Conservation (phyloP, 139 green algal species). For the Micractinium conductrix region DNA sequence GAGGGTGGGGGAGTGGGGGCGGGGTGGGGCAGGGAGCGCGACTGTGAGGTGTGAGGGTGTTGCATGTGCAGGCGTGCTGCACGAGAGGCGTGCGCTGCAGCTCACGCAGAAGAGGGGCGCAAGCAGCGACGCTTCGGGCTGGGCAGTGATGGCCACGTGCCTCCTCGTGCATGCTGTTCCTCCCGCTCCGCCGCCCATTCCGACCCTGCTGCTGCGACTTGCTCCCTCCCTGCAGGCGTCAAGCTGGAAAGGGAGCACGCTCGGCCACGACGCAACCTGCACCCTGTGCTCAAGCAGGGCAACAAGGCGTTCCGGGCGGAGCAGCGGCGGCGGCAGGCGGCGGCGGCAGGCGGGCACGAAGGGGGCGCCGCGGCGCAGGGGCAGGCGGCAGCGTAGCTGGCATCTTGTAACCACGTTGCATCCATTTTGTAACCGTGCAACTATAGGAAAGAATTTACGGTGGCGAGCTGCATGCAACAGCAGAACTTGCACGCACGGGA, state of each 20-base stretch:
- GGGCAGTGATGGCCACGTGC: too few relatives aligned
- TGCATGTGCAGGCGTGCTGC: background rate
- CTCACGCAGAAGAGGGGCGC: too few relatives aligned
- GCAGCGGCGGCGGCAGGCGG: constrained; percentile 11
- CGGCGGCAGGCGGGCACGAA: background rate
- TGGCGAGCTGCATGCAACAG: too few relatives aligned
- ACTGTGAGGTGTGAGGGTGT: background rate
- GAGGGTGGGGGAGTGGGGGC: background rate
- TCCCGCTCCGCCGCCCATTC: background rate
- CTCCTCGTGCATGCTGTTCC: background rate
- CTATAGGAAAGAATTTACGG: too few relatives aligned
- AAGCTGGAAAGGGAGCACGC: constrained; percentile 1
- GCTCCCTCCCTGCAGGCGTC: constrained; percentile 1
- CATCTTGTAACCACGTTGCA: too few relatives aligned
- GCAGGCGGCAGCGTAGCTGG: background rate
- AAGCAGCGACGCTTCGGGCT: too few relatives aligned
- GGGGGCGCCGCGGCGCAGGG: background rate
- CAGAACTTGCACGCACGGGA: too few relatives aligned
- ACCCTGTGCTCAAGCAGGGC: constrained; percentile 4
- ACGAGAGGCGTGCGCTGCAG: too few relatives aligned
- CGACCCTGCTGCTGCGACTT: background rate
- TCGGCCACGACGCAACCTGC: constrained; percentile 7
- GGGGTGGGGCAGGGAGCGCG: background rate
- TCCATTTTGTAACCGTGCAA: too few relatives aligned
- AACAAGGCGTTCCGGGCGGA: background rate